These are phyloP conservation scores for Celoporthe dispersa DNA, from an alignment of 2,329 filamentous ascomycete genomes.

Conservation along the genomic window DNA sequence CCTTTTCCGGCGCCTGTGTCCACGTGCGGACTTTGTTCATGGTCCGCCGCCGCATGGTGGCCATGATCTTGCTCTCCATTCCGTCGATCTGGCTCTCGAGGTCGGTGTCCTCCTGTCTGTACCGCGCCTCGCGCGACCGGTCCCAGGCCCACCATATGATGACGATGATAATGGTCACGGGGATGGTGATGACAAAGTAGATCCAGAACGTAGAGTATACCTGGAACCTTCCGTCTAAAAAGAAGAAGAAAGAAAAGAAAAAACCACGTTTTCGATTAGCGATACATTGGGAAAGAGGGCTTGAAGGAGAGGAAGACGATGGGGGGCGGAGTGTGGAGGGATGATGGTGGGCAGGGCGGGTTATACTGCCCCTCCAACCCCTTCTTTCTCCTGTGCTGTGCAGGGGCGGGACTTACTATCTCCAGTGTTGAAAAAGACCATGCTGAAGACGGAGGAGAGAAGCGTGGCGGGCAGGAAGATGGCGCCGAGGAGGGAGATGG, in stretches of 20 bases:
- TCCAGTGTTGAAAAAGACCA: conserved; percentile 70
- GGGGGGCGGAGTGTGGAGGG: background rate
- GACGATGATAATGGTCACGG: conserved; percentile 60
- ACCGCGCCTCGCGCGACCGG: conserved; percentile 51
- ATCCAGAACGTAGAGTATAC: conserved; percentile 63
- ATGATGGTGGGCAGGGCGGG: no score
- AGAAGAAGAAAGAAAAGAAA: no score
- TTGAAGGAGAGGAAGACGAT: background rate
- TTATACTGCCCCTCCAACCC: no score
- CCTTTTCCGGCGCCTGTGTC: conserved; percentile 39
- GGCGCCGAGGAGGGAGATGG: conserved; percentile 65
- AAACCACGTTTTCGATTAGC: no score
- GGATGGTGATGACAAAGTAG: conserved; percentile 65
- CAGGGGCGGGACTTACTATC: conserved; percentile 40
- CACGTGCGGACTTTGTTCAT: conserved; percentile 61
- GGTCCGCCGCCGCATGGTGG: conserved; percentile 58
- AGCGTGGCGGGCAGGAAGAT: conserved; percentile 67
- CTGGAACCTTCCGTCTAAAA: conserved; percentile 41
- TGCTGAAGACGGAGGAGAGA: conserved; percentile 66
- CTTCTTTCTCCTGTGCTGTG: no score
- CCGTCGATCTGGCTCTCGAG: conserved; percentile 59
- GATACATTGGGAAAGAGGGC: background rate
- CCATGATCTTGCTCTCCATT: conserved; percentile 63
- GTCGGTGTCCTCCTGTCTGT: conserved; percentile 53
- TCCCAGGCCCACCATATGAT: conserved; percentile 60